Base-by-base conservation (phyloP, 495 filamentous ascomycete genomes). In the Tricharina praecox region DNA sequence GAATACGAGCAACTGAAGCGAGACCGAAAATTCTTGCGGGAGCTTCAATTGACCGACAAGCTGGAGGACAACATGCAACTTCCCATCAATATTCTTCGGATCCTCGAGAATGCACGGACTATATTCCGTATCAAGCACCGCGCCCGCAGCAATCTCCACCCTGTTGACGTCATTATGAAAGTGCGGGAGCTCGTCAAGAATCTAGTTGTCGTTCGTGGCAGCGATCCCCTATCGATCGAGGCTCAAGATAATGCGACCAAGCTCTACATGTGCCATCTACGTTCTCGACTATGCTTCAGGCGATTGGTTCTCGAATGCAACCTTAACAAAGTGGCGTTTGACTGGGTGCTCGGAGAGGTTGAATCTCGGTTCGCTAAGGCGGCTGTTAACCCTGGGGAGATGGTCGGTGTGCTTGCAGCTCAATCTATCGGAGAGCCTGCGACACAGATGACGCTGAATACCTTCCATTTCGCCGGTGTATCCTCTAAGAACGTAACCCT, bases 401-500 rank as follows among this genome's bases (percentile, higher is more conserved):
- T 99, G 90, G 92, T 96, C 46, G 90, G 90, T 63, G 92, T 96
- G 25, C 72, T 99, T 58, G 90, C 90, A 47, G 90, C 90, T 9
- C 90, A 99, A 66, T 95, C 87, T 21, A 96, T 99, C 64, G 90
- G 90, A 69, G 90, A 99, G 63, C 90, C 90, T 16, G 90, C 90
- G 36, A 99, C 90, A 1, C 90, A 99, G 68, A 99, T 99, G 90
- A 99, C 90, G 0, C 65, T 99, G 39, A 99, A 99, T 66, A 99
- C 90, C 23, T 99, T 99, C 78, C 90, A 99, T 73, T 96, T 99
- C 66, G 85, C 90, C 64, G 90, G 90, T 92, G 85, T 97, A 35
- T 92, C 92, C 1, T 93, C 90, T 19, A 99, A 99, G 78, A 99
- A 96, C 71, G 85, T 96, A 41, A 99, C 90, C 19, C 81, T 96